These are phyloP conservation scores for Hysterium pulicare DNA, from an alignment of 2,329 filamentous ascomycete genomes.

Conservation along the genomic window DNA sequence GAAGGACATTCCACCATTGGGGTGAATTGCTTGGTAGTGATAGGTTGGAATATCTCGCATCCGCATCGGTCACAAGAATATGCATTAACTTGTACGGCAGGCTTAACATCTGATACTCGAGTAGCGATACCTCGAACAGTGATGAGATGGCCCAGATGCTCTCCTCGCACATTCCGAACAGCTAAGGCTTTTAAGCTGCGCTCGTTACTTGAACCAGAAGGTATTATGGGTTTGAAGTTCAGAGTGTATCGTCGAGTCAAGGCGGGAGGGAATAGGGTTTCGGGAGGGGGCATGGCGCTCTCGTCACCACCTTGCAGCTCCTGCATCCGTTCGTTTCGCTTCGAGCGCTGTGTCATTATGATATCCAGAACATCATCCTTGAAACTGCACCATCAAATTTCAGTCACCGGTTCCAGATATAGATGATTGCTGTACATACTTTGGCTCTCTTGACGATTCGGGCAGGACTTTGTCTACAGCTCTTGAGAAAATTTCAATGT, in stretches of 20 bases:
- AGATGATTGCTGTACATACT: constrained; percentile 59
- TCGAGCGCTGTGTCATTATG: constrained; percentile 86
- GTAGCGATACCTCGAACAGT: constrained; percentile 93
- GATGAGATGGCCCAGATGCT: constrained; percentile 89
- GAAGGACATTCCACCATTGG: constrained; percentile 86
- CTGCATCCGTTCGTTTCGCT: constrained; percentile 73
- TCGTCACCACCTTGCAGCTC: constrained; percentile 42
- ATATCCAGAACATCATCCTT: constrained; percentile 98
- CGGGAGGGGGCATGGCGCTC: constrained; percentile 59
- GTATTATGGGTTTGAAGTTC: constrained; percentile 89
- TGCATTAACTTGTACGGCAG: constrained; percentile 93
- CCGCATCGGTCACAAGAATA: constrained; percentile 97
- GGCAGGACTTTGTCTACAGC: constrained; percentile 88
- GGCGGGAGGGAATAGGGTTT: constrained; percentile 84
- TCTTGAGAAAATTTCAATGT: constrained; percentile 84
- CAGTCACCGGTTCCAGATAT: constrained; percentile 10
- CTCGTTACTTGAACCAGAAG: constrained; percentile 62
- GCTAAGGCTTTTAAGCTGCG: constrained; percentile 65
- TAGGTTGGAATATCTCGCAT: constrained; percentile 94
- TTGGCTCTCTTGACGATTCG: constrained; percentile 70
- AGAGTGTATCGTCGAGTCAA: constrained; percentile 91
- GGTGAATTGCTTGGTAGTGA: constrained; percentile 85
- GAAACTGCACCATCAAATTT: constrained; percentile 62
- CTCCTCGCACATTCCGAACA: constrained; percentile 89
- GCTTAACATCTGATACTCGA: constrained; percentile 95